Base-by-base conservation (phyloP, 2,329 filamentous ascomycete genomes). In the Kalmusia sp. region DNA sequence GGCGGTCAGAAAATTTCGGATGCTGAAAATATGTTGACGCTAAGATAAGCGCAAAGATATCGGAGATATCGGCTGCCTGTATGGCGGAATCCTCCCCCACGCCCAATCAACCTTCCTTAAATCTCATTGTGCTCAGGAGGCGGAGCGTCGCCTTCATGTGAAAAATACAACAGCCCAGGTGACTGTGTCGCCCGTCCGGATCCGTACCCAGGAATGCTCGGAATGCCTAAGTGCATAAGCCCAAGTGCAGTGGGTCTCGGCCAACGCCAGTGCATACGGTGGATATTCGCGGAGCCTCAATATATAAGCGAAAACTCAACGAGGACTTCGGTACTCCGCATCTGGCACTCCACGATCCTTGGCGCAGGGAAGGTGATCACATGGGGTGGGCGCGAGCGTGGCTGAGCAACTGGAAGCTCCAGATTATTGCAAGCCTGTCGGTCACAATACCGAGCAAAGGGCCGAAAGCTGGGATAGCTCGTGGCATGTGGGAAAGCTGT, bases 1-100 rank as follows among this genome's bases (percentile, higher is more conserved):
- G 30, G 43, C 43, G 43, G 43, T 46, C 43, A 35, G 30, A 46
- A 35, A 38, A 35, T 46, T 46, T 46, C 43, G 43, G 43, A 25
- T 46, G 43, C 6, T 46, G 28, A 12, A 35, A 46, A 25, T 34
- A 30, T 35, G 43, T 34, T 30, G 35, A 46, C 43, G 43, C 43
- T 46, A 46, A 46, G 43, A 44, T 33, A 33, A 46, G 28, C 25
- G 22, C 15, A 21, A 35, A 31, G 11, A 46, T n/a, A 21, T 35
- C 41, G 30, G 43, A 21, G 43, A 34, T 34, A 34, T 34, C 43
- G 4, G 15, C 21, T 8, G 24, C 5, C n/a, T 46, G 43, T 35
- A 25, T 46, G 30, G 43, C 30, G 43, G 30, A 46, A 25, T 4
- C 7, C 27, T 21, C 8, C 30, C 25, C 19, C 19, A 35, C n/a